Percentiles rank a stretch among this genome's conserved stretches.
phyloP scores from a whole-genome alignment of 768 basidiomycete species.

The Termitomyces titanicus region DNA sequence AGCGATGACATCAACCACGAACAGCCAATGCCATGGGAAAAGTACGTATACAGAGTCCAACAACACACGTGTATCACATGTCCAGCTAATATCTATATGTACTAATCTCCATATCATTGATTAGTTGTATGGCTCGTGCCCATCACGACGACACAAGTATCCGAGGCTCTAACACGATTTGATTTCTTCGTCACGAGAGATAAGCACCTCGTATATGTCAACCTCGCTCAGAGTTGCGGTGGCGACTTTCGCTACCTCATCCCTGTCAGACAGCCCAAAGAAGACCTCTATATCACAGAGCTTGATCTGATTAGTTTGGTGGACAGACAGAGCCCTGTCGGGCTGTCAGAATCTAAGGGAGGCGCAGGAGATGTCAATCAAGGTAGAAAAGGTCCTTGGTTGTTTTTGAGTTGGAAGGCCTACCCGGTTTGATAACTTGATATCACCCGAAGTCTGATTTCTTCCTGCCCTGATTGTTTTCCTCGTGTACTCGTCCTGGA shows the following conservation, averaged over 20 bases:
- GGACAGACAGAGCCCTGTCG: no score
- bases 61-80: background rate
- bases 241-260: conserved; percentile 5
- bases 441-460: no score
- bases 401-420: background rate
- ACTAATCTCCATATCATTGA: no score
- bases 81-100: background rate
- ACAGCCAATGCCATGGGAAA: background rate
- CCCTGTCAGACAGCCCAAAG: background rate
- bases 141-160: background rate
- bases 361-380: background rate
- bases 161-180: background rate
- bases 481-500: no score
- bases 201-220: background rate
- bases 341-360: background rate
- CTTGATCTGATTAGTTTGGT: background rate
- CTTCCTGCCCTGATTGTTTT: no score
- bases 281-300: background rate
- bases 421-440: background rate
- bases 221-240: conserved; percentile 1
- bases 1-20: background rate
- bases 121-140: background rate
- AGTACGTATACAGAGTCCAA: background rate
- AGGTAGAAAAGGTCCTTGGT: background rate
- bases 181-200: background rate